Base-by-base conservation (phyloP, 345 rosid genomes). In the Moricandia arvensis region DNA sequence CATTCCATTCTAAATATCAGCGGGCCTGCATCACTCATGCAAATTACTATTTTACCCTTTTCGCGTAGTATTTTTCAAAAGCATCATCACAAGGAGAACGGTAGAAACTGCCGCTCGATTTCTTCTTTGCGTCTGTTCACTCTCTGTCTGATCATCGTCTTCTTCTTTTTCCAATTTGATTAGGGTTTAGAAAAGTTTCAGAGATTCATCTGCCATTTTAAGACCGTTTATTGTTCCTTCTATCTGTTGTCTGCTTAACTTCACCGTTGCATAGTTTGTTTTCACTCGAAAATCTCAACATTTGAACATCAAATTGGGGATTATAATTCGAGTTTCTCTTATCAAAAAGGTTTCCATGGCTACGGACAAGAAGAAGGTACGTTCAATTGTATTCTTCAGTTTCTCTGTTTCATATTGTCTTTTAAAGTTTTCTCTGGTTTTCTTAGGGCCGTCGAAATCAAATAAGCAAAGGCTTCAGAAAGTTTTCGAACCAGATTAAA, bases 401-500 rank as follows among this genome's bases (percentile, higher is more conserved):
- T 57, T 68, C 27, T 68, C 15, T 35, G 31, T 21, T 21, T 21
- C 24, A 2, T 21, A 21, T 21, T 21, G 41, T 33, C 37, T 33
- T 68, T 27, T 6, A 15, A 8, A 4, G 6, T 62, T 59, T 47
- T 21, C 31, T 7, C 24, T 21, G 24, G 1, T 21, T 21, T 21
- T 21, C 24, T 21, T 2, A 92, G 97, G 75, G 63, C 34, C 87
- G 81, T 55, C 47, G 58, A 35, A 72, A 55, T 41, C 80, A 57
- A 70, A 80, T 86, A 12, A 73, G 41, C 63, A 66, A 73, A 35
- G 88, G 87, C 5, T 88, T 90, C 71, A 75, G 68, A 66, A 83
- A 65, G 74, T 74, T 89, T 72, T 29, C 82, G 80, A 78, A 85
- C 59, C 80, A 82, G 69, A 77, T 89, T 69, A 87, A 87, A 57